Conservation (phyloP, 2,329 filamentous ascomycete species). For the Pseudopyrenochaeta lycopersici region DNA sequence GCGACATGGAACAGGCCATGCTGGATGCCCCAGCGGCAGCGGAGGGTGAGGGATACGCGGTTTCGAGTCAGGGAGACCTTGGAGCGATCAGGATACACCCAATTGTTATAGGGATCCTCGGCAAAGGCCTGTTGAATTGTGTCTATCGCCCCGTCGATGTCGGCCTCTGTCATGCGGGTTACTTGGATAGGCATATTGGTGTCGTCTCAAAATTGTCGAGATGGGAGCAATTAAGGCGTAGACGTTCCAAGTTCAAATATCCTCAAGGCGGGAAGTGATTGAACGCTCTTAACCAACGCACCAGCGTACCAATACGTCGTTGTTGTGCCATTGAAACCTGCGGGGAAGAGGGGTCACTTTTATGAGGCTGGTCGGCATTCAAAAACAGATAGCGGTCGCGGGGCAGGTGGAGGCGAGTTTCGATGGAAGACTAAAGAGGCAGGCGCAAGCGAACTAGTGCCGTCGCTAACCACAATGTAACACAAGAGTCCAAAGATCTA, state of each 20-base stretch:
- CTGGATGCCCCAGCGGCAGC: slow-evolving; percentile 75
- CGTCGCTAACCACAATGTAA: no score
- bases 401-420: background rate
- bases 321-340: slow-evolving; percentile 19
- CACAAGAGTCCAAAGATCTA: no score
- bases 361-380: slow-evolving; percentile 7
- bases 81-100: slow-evolving; percentile 68
- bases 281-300: no score
- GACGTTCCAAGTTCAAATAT: no score
- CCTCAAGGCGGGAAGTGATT: no score
- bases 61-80: slow-evolving; percentile 69
- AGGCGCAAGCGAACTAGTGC: background rate
- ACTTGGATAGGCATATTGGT: slow-evolving; percentile 61
- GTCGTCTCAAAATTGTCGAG: slow-evolving; percentile 4
- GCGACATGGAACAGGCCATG: slow-evolving; percentile 76
- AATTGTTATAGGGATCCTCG: slow-evolving; percentile 72
- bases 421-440: no score
- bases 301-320: background rate
- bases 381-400: background rate
- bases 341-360: slow-evolving; percentile 8
- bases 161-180: slow-evolving; percentile 62
- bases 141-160: slow-evolving; percentile 70
- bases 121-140: slow-evolving; percentile 73
- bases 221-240: background rate
- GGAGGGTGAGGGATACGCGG: slow-evolving; percentile 68